Conservation (phyloP, 306 rosid genomes). For the Cucumis cinereus region DNA sequence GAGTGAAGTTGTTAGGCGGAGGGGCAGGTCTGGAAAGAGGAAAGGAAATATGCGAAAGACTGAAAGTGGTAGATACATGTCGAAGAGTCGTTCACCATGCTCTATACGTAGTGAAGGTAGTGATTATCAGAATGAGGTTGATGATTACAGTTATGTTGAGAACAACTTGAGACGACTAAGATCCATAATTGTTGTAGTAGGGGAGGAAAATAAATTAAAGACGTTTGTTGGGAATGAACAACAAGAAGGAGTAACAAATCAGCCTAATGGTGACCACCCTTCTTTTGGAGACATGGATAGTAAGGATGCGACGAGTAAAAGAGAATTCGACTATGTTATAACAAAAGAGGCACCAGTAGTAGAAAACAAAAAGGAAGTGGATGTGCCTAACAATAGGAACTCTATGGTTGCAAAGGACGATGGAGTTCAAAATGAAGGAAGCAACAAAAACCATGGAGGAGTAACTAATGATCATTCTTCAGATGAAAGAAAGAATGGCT, state of each 20-base stretch:
- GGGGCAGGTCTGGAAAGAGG: conserved; percentile 33
- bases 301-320: conserved; percentile 36
- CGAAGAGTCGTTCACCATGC: conserved; percentile 41
- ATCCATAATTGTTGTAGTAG: conserved; percentile 44
- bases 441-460: conserved; percentile 16
- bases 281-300: conserved; percentile 55
- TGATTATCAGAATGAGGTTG: conserved; percentile 22
- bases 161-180: conserved; percentile 37
- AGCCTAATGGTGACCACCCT: conserved; percentile 44
- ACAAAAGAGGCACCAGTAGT: conserved; percentile 16
- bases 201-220: conserved; percentile 23
- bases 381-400: conserved; percentile 13
- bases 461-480: conserved; percentile 14
- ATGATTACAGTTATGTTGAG: conserved; percentile 17
- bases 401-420: conserved; percentile 1
- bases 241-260: conserved; percentile 52
- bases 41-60: conserved; percentile 19
- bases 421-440: conserved; percentile 10
- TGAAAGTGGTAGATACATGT: conserved; percentile 35
- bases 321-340: conserved; percentile 28
- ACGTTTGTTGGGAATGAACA: conserved; percentile 24
- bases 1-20: conserved; percentile 20
- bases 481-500: conserved; percentile 21
- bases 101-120: conserved; percentile 23
- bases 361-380: conserved; percentile 25